Percentiles rank a stretch among this genome's conserved stretches.
Conservation (phyloP, 257 asterid species). For the Fraxinus quadrangulata region DNA sequence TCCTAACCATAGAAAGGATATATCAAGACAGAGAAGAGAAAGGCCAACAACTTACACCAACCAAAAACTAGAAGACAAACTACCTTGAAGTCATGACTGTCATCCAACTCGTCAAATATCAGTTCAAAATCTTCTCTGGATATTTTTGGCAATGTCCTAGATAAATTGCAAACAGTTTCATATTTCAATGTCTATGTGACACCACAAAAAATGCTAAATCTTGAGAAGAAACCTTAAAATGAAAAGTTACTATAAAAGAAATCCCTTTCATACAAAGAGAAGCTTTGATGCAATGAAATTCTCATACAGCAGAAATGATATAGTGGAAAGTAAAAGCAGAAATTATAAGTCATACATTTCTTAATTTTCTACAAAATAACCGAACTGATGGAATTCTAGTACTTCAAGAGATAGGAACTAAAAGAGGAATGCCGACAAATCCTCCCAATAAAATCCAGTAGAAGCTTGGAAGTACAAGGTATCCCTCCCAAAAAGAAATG, state of each 20-base stretch:
- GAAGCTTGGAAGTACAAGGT: neutral
- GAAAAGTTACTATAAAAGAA: slow-evolving; percentile 11
- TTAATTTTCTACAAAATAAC: neutral
- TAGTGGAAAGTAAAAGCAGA: neutral
- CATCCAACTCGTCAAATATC: slow-evolving; percentile 90
- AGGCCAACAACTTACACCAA: neutral
- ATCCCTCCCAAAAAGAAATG: neutral
- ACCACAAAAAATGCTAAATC: slow-evolving; percentile 10
- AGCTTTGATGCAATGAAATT: neutral
- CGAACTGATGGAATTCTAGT: neutral
- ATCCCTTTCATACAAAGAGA: neutral
- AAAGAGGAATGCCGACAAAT: neutral
- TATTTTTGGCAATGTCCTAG: slow-evolving; percentile 87
- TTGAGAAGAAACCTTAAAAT: slow-evolving; percentile 18
- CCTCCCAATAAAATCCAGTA: neutral
- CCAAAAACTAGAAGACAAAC: slow-evolving; percentile 12
- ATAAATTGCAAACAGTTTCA: slow-evolving; percentile 21
- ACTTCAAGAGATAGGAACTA: neutral
- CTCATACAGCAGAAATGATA: neutral
- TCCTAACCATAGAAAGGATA: neutral
- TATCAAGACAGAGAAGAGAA: neutral
- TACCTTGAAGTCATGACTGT: slow-evolving; percentile 86
- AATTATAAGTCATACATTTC: neutral
- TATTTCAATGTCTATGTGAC: slow-evolving; percentile 24
- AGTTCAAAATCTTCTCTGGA: slow-evolving; percentile 87